A percentile compares a stretch with the other conserved stretches of the same genome.
These are phyloP conservation scores for Botrytis galanthina DNA, from an alignment of 2,329 filamentous ascomycete genomes.

Conservation along the genomic window DNA sequence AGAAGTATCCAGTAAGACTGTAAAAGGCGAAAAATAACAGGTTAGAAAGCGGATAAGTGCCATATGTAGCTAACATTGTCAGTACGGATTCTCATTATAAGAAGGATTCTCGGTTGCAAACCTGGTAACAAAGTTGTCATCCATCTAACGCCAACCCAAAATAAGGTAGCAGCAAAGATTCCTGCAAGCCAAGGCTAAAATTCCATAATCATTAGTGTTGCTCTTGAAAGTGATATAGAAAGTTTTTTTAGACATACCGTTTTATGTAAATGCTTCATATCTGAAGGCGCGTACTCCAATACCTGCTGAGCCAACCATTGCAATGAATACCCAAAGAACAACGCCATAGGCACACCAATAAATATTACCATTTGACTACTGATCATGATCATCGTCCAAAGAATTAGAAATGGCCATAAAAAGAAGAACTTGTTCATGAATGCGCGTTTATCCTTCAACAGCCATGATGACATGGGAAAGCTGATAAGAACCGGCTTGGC, in stretches of 20 bases:
- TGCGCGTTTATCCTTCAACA: constrained; percentile 72
- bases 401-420: constrained; percentile 76
- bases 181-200: constrained; percentile 85
- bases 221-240: neutral
- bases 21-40: constrained; percentile 67
- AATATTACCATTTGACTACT: constrained; percentile 73
- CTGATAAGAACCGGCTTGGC: constrained; percentile 67
- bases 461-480: constrained; percentile 69
- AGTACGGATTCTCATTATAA: constrained; percentile 33
- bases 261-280: constrained; percentile 87
- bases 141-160: constrained; percentile 77
- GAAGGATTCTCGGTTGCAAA: constrained; percentile 41
- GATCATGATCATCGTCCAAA: constrained; percentile 69
- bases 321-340: constrained; percentile 65
- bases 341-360: constrained; percentile 68
- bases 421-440: constrained; percentile 88
- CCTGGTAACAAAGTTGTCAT: constrained; percentile 69
- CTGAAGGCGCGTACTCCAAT: constrained; percentile 76
- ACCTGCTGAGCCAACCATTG: constrained; percentile 77
- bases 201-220: constrained; percentile 12
- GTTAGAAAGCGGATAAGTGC: constrained; percentile 70
- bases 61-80: constrained; percentile 57
- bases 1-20: constrained; percentile 77
- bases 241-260: constrained; percentile 57
- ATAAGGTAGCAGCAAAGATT: constrained; percentile 84